phyloP scores from a whole-genome alignment of 805 yeast genomes.

The Ogataea nitratoaversa region DNA sequence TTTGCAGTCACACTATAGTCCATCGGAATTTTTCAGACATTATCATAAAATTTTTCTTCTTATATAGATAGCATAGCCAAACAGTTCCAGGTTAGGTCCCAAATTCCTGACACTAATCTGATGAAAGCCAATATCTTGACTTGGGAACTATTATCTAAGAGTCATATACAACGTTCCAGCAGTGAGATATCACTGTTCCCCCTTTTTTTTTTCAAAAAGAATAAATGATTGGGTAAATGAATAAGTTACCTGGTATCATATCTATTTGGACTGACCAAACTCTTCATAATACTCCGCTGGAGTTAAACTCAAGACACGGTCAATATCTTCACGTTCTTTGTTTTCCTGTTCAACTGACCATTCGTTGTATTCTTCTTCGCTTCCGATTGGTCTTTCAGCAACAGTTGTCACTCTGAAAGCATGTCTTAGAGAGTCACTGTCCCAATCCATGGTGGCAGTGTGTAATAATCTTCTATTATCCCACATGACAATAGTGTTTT shows the following conservation, averaged over 20 bases:
- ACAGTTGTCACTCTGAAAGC: constrained; percentile 65
- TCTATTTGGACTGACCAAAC: background rate
- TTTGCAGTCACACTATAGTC: too few relatives aligned
- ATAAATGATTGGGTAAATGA: too few relatives aligned
- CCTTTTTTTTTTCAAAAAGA: too few relatives aligned
- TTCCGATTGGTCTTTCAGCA: constrained; percentile 54
- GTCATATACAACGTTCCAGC: too few relatives aligned
- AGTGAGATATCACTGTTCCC: too few relatives aligned
- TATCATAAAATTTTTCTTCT: too few relatives aligned
- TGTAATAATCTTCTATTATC: constrained; percentile 67
- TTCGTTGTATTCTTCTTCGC: constrained; percentile 18
- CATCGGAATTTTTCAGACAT: too few relatives aligned
- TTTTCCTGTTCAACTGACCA: constrained; percentile 20
- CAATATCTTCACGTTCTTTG: constrained; percentile 1
- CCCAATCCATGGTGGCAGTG: constrained; percentile 64
- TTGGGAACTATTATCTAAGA: too few relatives aligned
- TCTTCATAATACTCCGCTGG: constrained; percentile 8
- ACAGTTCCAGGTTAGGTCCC: too few relatives aligned
- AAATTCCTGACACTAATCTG: too few relatives aligned
- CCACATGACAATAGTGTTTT: constrained; percentile 65
- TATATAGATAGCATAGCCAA: too few relatives aligned
- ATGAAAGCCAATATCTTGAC: too few relatives aligned
- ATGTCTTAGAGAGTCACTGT: constrained; percentile 56
- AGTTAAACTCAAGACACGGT: constrained; percentile 25
- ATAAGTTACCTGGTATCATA: background rate